Conservation (phyloP, 164 flowering plant species). For the Dillenia suffruticosa region DNA sequence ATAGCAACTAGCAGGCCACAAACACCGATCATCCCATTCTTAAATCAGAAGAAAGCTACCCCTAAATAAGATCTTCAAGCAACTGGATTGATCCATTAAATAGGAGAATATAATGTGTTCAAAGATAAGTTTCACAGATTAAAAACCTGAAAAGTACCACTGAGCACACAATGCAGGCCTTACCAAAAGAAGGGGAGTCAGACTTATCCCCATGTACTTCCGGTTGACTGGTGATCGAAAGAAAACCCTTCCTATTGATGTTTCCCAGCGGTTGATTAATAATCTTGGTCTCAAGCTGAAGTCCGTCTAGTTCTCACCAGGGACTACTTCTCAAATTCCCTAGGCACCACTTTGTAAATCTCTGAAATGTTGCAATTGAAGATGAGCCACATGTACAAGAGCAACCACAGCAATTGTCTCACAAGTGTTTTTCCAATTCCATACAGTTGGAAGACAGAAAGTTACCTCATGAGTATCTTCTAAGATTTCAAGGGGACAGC, state of each 20-base stretch:
- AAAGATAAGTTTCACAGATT: no score
- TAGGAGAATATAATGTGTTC: no score
- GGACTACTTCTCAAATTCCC: constrained; percentile 83
- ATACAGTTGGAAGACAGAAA: neutral
- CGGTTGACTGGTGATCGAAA: constrained; percentile 97
- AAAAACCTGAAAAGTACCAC: no score
- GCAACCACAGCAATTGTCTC: neutral
- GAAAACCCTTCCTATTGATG: constrained; percentile 81
- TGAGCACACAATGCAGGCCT: constrained; percentile 12
- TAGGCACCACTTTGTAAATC: constrained; percentile 60
- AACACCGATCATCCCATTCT: no score
- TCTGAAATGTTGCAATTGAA: constrained; percentile 32
- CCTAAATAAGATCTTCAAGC: no score
- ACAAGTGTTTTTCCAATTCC: neutral
- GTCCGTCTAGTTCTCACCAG: constrained; percentile 95
- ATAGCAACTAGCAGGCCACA: no score
- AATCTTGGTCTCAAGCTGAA: constrained; percentile 91
- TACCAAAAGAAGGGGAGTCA: constrained; percentile 84
- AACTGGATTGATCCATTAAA: no score
- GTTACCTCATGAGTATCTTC: constrained; percentile 79
- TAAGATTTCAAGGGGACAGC: constrained; percentile 62
- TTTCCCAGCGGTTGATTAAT: constrained; percentile 67
- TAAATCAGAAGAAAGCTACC: no score
- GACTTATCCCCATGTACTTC: constrained; percentile 89
- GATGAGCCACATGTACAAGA: neutral